Conservation (phyloP, 208 protist genomes). For the Trypanosoma platydactyli region DNA sequence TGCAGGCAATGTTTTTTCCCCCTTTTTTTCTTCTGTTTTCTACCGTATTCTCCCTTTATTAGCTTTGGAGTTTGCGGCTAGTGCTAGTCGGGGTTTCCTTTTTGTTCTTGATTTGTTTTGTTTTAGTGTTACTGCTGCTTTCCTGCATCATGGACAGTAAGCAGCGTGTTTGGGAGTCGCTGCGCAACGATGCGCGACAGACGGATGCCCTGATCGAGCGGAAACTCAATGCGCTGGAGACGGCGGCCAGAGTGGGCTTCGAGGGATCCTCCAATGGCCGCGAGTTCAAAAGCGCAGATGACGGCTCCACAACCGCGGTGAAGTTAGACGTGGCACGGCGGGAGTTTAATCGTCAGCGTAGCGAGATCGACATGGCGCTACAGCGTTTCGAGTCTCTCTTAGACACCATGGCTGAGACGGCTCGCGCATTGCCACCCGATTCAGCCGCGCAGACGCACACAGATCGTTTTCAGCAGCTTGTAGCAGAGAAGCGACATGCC, state of each 20-base stretch:
- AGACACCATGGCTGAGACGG: constrained; percentile 31
- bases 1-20: constrained; percentile 3
- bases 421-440: constrained; percentile 20
- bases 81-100: neutral
- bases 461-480: constrained; percentile 61
- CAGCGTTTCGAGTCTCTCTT: constrained; percentile 35
- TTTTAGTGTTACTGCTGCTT: neutral
- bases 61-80: neutral
- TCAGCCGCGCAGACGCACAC: constrained; percentile 42
- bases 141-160: constrained; percentile 31
- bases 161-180: constrained; percentile 48
- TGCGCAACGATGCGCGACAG: constrained; percentile 70
- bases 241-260: constrained; percentile 38
- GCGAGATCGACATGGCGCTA: constrained; percentile 28
- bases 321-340: constrained; percentile 14
- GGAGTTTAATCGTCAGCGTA: constrained; percentile 34
- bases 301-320: neutral
- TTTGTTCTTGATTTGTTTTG: no score
- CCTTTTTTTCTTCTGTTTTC: constrained; percentile 7
- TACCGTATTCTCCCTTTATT: neutral
- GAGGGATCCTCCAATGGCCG: constrained; percentile 4
- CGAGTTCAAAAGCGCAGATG: neutral
- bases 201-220: constrained; percentile 56
- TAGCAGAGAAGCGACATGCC: constrained; percentile 52
- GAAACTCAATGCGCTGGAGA: constrained; percentile 55